Base-by-base conservation (phyloP, 108 stramenopile genomes). In the Cyclotella baltica region DNA sequence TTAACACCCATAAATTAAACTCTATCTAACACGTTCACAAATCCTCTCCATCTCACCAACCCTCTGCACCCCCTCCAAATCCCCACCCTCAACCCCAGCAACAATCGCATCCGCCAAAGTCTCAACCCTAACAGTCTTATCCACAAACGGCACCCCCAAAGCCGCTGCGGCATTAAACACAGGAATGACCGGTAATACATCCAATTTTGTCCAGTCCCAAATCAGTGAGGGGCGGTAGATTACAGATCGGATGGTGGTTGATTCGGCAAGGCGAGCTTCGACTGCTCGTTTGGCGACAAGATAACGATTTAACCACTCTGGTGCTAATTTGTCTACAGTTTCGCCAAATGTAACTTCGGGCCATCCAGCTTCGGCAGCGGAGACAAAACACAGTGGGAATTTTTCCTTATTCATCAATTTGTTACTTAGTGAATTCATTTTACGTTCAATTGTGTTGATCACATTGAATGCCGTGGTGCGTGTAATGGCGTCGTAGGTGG, bases 311-410 rank as follows among this genome's bases (percentile, higher is more conserved):
- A 95, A 75, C 88, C 89, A 95, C 30, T 86, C 88, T 5, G 94
- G 94, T 11, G 94, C 92, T 56, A 92, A 61, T 37, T 83, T 56
- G 64, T 95, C 92, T 5, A 95, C 70, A 16, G 73, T 66, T 15
- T 59, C 25, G 30, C 94, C 94, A 47, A 88, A 86, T 10, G 88
- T 46, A 29, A 92, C 83, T 48, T 95, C 92, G 1, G 91, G 90
- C 94, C 94, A 95, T 36, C 94, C 94, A 0, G 92, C 90, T 84
- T 95, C 94, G 23, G 94, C 94, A 11, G 89, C 89, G 20, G 92
- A 92, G 11, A 87, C 86, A 65, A 95, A 95, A 57, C 73, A 75
- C 72, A 94, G 83, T 2, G 94, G 93, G 37, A 88, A 81, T 19
- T 86, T 72, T n/a, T 22, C 62, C 5, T 19, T 37, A 2, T 40